Percentiles rank a stretch among this genome's conserved stretches.
These are phyloP conservation scores for Aureoboletus auriporus DNA, from an alignment of 768 basidiomycete species.

Conservation along the genomic window DNA sequence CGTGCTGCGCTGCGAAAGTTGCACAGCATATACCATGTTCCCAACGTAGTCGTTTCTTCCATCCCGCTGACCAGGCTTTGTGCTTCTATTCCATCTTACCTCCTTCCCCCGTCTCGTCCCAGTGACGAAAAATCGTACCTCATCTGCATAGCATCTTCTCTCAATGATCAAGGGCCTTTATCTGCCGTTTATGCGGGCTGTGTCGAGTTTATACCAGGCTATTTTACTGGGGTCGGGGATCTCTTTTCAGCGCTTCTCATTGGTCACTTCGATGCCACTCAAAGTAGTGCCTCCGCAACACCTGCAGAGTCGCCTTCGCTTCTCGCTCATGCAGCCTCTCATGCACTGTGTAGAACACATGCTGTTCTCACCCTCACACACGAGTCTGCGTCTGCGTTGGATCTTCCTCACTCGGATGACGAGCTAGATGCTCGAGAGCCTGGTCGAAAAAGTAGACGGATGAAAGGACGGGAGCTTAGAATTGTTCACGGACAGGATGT, in stretches of 20 bases:
- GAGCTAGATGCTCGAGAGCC: conserved; percentile 66
- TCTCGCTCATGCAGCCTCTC: conserved; percentile 47
- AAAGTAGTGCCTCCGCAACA: not conserved
- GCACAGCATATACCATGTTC: conserved; percentile 72
- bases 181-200: conserved; percentile 62
- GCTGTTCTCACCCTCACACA: conserved; percentile 66
- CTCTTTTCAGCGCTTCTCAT: conserved; percentile 91
- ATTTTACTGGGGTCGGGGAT: conserved; percentile 96
- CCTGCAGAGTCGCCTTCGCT: conserved; percentile 5
- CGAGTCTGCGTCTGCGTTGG: conserved; percentile 38
- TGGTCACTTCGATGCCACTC: conserved; percentile 59
- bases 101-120: conserved; percentile 29
- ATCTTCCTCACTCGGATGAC: conserved; percentile 69
- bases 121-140: conserved; percentile 44
- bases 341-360: conserved; percentile 72
- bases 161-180: conserved; percentile 17
- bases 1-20: conserved; percentile 65
- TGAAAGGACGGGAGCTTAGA: conserved; percentile 83
- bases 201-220: conserved; percentile 80
- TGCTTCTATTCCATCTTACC: conserved; percentile 43
- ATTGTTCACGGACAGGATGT: conserved; percentile 76
- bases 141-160: conserved; percentile 76
- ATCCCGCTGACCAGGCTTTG: conserved; percentile 72
- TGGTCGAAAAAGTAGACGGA: conserved; percentile 62
- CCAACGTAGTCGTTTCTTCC: conserved; percentile 90